Evolutionary conservation across 208 protist genomes (phyloP).

Genomic region (Tritrichomonas foetus): DNA sequence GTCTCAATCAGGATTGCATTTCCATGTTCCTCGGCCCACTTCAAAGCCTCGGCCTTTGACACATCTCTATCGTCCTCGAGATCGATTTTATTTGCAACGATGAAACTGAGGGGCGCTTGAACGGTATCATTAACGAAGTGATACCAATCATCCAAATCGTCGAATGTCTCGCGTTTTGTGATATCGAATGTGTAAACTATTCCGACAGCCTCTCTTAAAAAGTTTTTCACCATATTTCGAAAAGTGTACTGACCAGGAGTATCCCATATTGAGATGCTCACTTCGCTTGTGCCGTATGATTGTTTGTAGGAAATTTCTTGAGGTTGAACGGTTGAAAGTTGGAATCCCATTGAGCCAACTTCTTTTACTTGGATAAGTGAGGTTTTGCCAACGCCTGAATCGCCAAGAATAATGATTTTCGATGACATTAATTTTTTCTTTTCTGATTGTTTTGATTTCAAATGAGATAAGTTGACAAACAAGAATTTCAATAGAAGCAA

Average conservation of each 20-base stretch:
- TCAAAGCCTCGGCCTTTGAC: too few relatives aligned
- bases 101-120: too few relatives aligned
- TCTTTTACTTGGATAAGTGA: slow-evolving; percentile 49
- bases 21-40: too few relatives aligned
- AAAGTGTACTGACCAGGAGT: slow-evolving; percentile 50
- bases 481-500: too few relatives aligned
- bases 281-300: slow-evolving; percentile 39
- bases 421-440: too few relatives aligned
- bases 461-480: too few relatives aligned
- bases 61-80: too few relatives aligned
- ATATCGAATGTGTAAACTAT: slow-evolving; percentile 47
- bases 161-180: slow-evolving; percentile 50
- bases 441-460: too few relatives aligned
- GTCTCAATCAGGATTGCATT: too few relatives aligned
- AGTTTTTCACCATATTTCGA: slow-evolving; percentile 43
- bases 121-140: too few relatives aligned
- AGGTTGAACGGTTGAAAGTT: slow-evolving; percentile 45
- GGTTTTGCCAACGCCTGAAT: slow-evolving; percentile 49
- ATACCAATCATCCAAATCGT: slow-evolving; percentile 46
- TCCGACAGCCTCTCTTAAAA: slow-evolving; percentile 47
- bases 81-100: too few relatives aligned
- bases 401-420: slow-evolving; percentile 49
- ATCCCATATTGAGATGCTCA: slow-evolving; percentile 46
- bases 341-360: slow-evolving; percentile 43
- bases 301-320: slow-evolving; percentile 42